Evolutionary conservation across 208 protist genomes (phyloP), one percentile per base, ranked within the genome.

Genomic region (Wallacemonas sp.): DNA sequence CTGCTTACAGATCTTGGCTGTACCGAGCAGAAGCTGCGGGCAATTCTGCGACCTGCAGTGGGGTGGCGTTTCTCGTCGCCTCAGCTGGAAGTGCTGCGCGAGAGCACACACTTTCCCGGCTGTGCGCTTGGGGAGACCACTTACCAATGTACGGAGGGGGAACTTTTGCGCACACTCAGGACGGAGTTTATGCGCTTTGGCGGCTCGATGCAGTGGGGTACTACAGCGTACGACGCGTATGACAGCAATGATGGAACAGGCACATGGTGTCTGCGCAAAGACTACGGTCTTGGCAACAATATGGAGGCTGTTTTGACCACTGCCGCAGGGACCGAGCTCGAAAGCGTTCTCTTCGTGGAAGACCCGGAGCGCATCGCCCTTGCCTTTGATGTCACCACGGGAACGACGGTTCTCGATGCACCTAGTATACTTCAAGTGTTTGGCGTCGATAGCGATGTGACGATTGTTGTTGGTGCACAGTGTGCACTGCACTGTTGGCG

Each of bases 151-250:
- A 62, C 68, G 2, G 76, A 94, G 63, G 88, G 88, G 24, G 37
- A 41, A 1, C 71, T 94, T 17, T 63, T 92, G 36, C 71, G 85
- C 5, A 74, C 73, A 12, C 64, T 94, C 22, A 82, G 88, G 36
- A 82, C 55, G 2, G 85, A 94, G 63, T 91, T 89, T 63, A 62
- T 92, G 63, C 79, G 81, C 33, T 92, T 90, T 60, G 88, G 85
- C 3, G 88, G 88, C 33, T 48, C 63, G 15, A 67, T 94, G 30
- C 67, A 74, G 48, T 94, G 88, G 88, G 82, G 50, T 17, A 78
- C 78, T 8, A 72, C 69, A 42, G 83, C 80, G 10, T 82, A 81
- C 62, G 79, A 87, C 46, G 71, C 85, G 17, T 86, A 84, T 64
- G 76, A 77, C 36, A 87, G 69, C 63, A 75, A 63, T 29, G 88